Evolutionary conservation across 2,329 filamentous ascomycete species (phyloP).

Genomic region (Colletotrichum sojae): DNA sequence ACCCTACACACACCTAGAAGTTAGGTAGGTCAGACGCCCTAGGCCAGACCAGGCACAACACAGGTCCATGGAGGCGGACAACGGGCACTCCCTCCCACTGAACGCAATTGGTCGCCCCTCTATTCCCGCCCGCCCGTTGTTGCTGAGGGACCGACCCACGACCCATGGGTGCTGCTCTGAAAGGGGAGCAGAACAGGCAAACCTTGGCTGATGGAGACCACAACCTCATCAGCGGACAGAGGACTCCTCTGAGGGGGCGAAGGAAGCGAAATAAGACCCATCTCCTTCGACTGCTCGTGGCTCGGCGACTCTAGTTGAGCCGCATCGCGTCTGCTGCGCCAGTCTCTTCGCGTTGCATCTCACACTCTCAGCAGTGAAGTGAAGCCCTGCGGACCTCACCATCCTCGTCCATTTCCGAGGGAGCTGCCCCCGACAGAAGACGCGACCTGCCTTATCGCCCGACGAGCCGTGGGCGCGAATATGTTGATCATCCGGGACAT

Average conservation of each 20-base stretch:
- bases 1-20: too few species aligned
- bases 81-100: conserved; percentile 36
- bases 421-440: conserved; percentile 11
- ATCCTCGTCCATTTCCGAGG: conserved; percentile 15
- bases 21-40: too few species aligned
- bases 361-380: neutral
- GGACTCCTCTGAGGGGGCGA: too few species aligned
- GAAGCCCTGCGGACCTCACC: neutral
- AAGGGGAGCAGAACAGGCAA: conserved; percentile 27
- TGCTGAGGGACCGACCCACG: conserved; percentile 7
- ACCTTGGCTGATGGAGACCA: conserved; percentile 35
- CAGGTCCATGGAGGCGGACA: conserved; percentile 29
- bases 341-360: conserved; percentile 2
- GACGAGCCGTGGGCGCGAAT: conserved; percentile 14
- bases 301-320: neutral
- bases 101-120: conserved; percentile 25
- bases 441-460: conserved; percentile 6
- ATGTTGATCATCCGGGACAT: conserved; percentile 18
- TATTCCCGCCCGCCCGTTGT: neutral
- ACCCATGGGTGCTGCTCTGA: conserved; percentile 29
- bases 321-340: conserved; percentile 14
- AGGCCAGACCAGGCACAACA: conserved; percentile 29
- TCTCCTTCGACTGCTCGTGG: conserved; percentile 15
- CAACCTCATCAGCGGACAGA: conserved; percentile 30
- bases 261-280: conserved; percentile 4